Evolutionary conservation across 441 rosid genomes (phyloP).

Genomic region (Bocquillonia castaneifolia): DNA sequence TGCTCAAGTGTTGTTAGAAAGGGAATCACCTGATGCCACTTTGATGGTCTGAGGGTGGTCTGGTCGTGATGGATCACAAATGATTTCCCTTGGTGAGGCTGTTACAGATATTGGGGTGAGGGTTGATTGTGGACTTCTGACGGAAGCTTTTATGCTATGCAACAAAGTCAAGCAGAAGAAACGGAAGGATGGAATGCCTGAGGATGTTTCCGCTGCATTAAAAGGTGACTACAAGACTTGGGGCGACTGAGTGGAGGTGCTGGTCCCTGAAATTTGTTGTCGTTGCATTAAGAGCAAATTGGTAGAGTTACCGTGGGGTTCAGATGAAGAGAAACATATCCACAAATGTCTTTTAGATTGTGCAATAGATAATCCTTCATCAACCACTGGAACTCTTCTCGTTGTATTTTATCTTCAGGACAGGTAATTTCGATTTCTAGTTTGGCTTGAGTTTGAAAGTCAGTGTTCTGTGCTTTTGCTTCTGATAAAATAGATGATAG

Average conservation of each 20-base stretch:
- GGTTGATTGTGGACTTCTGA: slow-evolving; percentile 82
- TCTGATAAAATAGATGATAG: no score
- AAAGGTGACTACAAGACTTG: slow-evolving; percentile 46
- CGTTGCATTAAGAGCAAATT: slow-evolving; percentile 78
- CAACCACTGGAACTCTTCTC: slow-evolving; percentile 70
- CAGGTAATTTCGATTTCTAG: no score
- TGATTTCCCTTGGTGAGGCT: slow-evolving; percentile 69
- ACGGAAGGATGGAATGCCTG: slow-evolving; percentile 38
- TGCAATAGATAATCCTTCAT: slow-evolving; percentile 65
- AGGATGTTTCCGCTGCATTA: slow-evolving; percentile 31
- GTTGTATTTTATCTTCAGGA: slow-evolving; percentile 89
- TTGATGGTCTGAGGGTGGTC: slow-evolving; percentile 87
- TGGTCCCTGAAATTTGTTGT: slow-evolving; percentile 82
- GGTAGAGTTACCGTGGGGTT: slow-evolving; percentile 88
- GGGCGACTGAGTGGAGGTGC: slow-evolving; percentile 67
- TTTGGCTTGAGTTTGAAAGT: no score
- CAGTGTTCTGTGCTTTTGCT: no score
- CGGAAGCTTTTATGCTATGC: slow-evolving; percentile 84
- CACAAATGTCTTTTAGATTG: slow-evolving; percentile 74
- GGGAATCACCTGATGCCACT: slow-evolving; percentile 72
- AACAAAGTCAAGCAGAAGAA: slow-evolving; percentile 58
- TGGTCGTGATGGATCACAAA: slow-evolving; percentile 65
- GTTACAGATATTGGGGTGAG: slow-evolving; percentile 79
- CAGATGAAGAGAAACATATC: slow-evolving; percentile 70
- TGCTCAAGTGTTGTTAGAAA: slow-evolving; percentile 80